Evolutionary conservation across 2,329 filamentous ascomycete genomes (phyloP).

Genomic region (Sclerotinia subarctica): DNA sequence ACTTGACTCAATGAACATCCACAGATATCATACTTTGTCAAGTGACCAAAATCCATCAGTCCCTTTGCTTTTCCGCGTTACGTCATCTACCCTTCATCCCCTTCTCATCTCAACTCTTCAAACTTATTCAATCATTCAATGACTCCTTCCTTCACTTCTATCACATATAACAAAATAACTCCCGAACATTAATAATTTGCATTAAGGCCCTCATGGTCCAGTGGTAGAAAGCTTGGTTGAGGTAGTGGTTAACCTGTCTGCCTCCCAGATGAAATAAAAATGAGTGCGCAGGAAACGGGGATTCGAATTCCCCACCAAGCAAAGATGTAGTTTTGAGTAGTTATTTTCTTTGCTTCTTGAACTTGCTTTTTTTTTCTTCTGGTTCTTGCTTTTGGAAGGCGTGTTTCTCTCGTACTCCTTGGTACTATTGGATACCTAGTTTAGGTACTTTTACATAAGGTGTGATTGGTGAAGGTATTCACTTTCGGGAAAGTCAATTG

Average conservation of each 20-base stretch:
- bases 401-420: not conserved
- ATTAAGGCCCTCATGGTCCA: not conserved
- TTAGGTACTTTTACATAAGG: too few species aligned
- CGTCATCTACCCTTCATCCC: not conserved
- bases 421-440: not conserved
- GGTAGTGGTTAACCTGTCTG: constrained; percentile 22
- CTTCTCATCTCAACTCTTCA: not conserved
- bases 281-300: constrained; percentile 15
- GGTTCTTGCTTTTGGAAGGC: not conserved
- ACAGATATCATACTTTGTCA: not conserved
- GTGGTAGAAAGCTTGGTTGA: constrained; percentile 17
- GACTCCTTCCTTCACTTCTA: not conserved
- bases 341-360: not conserved
- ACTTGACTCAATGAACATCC: not conserved
- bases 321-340: not conserved
- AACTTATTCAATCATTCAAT: not conserved
- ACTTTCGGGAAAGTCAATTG: not conserved
- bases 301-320: constrained; percentile 21
- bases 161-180: not conserved
- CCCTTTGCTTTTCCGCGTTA: not conserved
- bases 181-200: not conserved
- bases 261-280: constrained; percentile 8
- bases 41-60: not conserved
- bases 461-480: constrained; percentile 5
- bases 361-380: too few species aligned